phyloP scores from a whole-genome alignment of 2,329 filamentous ascomycete genomes.

The Diplodia mutila region DNA sequence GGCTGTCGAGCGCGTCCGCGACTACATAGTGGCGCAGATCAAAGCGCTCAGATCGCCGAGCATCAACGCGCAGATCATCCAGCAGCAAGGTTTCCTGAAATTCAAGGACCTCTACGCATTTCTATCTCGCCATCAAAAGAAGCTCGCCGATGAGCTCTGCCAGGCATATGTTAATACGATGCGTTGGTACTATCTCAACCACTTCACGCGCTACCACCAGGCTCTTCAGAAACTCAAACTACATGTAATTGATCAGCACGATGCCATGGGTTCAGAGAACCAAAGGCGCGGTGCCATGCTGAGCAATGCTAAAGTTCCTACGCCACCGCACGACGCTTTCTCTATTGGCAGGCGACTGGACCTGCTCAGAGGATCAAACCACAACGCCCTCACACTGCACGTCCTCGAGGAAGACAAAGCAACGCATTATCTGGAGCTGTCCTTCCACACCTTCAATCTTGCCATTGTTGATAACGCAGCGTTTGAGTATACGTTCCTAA shows the following conservation, averaged over 20 bases:
- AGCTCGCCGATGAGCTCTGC: conserved; percentile 86
- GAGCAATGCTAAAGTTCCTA: conserved; percentile 44
- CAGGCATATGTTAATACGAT: conserved; percentile 98
- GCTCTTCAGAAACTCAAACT: conserved; percentile 84
- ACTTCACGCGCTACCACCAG: conserved; percentile 85
- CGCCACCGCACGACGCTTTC: conserved; percentile 80
- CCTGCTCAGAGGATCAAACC: conserved; percentile 72
- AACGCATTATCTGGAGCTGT: conserved; percentile 84
- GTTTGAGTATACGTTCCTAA: conserved; percentile 92
- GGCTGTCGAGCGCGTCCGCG: conserved; percentile 89
- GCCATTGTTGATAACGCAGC: conserved; percentile 92
- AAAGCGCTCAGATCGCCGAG: conserved; percentile 92
- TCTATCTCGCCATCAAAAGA: conserved; percentile 76
- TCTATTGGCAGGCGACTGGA: conserved; percentile 86
- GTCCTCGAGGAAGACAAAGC: conserved; percentile 87
- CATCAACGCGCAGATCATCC: conserved; percentile 96
- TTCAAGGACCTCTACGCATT: conserved; percentile 90
- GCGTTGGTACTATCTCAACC: conserved; percentile 95
- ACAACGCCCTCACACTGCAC: conserved; percentile 81
- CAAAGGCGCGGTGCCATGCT: conserved; percentile 58
- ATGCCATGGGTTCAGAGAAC: conserved; percentile 78
- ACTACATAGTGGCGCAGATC: conserved; percentile 92
- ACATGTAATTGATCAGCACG: conserved; percentile 79
- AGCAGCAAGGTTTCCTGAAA: conserved; percentile 86
- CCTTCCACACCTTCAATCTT: conserved; percentile 93